Conservation (phyloP, 257 asterid genomes). For the Solanum dulcamara region DNA sequence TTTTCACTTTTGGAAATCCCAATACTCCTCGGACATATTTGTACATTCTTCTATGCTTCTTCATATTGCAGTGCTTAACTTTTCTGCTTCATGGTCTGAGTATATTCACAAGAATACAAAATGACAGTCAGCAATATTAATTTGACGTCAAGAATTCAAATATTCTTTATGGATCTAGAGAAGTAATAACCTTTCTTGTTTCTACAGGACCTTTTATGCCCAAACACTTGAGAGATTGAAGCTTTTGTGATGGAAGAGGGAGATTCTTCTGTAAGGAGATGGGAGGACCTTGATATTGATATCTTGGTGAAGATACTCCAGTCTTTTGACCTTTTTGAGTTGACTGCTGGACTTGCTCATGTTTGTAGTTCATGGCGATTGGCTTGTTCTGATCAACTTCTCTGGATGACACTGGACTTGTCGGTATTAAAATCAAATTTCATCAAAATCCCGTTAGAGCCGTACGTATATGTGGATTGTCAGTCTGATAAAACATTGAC, state of each 20-base stretch:
- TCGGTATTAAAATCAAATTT: constrained; percentile 53
- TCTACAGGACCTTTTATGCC: neutral
- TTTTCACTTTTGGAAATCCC: neutral
- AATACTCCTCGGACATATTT: neutral
- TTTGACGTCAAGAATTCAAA: neutral
- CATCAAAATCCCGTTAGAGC: constrained; percentile 54
- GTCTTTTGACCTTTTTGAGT: constrained; percentile 34
- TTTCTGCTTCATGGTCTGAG: neutral
- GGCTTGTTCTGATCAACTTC: constrained; percentile 64
- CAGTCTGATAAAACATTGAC: constrained; percentile 50
- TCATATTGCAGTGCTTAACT: neutral
- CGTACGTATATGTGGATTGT: constrained; percentile 63
- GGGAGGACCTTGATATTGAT: constrained; percentile 75
- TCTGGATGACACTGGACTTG: constrained; percentile 61
- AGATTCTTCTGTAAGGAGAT: constrained; percentile 22
- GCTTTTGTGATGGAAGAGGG: constrained; percentile 33
- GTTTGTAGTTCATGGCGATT: constrained; percentile 69
- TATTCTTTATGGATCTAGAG: neutral
- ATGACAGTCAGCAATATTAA: neutral
- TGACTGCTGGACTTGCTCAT: constrained; percentile 49
- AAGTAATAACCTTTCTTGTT: neutral
- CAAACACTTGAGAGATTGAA: too few relatives aligned
- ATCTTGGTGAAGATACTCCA: constrained; percentile 53
- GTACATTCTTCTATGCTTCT: neutral
- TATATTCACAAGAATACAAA: neutral